Evolutionary conservation across 129 eudicot genomes (phyloP), one percentile per base, ranked within the genome.

Genomic region (Solidago caesia): DNA sequence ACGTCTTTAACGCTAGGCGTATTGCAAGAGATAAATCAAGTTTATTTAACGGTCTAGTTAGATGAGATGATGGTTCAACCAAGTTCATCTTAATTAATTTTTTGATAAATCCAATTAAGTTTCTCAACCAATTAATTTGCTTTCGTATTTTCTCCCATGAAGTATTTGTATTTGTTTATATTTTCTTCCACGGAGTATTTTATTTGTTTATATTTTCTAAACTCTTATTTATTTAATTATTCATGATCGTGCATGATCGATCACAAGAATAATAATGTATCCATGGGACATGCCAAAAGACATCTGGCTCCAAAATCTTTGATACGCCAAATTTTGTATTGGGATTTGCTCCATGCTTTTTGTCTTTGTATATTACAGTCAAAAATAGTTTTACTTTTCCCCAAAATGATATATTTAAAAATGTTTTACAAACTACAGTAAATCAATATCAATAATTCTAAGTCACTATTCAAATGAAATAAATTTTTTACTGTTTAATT

Each of bases 211-310:
- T 33, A 33, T 33, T 33, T 33, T 33, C 39, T 33, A 33, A 33
- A 33, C 39, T 33, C 3, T 33, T 33, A 33, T 43, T 6, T n/a
- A n/a, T n/a, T n/a, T 26, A 73, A 11, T 26, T 44, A 59, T 44
- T 73, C 77, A 73, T 73, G 70, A 73, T 58, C 25, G 68, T 16
- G 68, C 76, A 72, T 72, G 76, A 72, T 72, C 61, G 11, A 46
- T 46, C 71, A 75, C n/a, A 44, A 44, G 2, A 43, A 52, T n/a
- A 75, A 64, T 52, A 75, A 21, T 53, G 60, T 49, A 60, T 16
- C 13, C 59, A 49, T 27, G 59, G 60, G 64, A 14, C 71, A 64
- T 63, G 71, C 63, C 4, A 5, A 67, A 68, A 45, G 65, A 75
- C 74, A 68, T 44, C n/a, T 44, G 59, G 41, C 58, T 58, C 68